Conservation (phyloP, 2,329 filamentous ascomycete species). For the Aspergillus sp. region DNA sequence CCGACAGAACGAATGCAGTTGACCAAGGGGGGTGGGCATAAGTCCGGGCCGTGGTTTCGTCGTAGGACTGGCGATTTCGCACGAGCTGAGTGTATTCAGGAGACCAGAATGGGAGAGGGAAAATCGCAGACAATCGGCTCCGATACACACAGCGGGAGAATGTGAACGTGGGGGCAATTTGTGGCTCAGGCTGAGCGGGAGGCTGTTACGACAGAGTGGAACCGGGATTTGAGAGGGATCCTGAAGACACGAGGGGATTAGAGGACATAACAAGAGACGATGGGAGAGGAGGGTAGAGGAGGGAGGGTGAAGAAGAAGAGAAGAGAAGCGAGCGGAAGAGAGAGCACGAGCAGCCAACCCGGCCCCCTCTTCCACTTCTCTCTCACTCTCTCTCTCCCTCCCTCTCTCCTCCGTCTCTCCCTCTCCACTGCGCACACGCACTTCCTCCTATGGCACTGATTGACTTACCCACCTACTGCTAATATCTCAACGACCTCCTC, state of each 20-base stretch:
- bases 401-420: conserved; percentile 1
- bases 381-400: conserved; percentile 2
- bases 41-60: neutral
- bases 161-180: neutral
- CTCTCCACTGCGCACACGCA: conserved; percentile 8
- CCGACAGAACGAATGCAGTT: conserved; percentile 13
- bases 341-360: neutral
- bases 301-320: neutral
- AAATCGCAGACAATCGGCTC: neutral
- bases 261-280: no score
- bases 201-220: no score
- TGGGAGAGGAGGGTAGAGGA: neutral
- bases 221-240: no score
- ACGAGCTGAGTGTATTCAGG: neutral
- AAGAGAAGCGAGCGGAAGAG: neutral
- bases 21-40: neutral
- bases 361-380: no score
- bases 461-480: no score
- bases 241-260: no score
- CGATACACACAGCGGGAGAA: neutral
- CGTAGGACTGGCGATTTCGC: neutral
- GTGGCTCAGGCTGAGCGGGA: no score
- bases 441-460: no score
- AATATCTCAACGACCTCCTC: no score
- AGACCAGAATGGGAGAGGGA: neutral